Percentiles rank a stretch among this genome's conserved stretches.
These are phyloP conservation scores for Chlorella variabilis DNA, from an alignment of 163 green algal species.

Conservation along the genomic window DNA sequence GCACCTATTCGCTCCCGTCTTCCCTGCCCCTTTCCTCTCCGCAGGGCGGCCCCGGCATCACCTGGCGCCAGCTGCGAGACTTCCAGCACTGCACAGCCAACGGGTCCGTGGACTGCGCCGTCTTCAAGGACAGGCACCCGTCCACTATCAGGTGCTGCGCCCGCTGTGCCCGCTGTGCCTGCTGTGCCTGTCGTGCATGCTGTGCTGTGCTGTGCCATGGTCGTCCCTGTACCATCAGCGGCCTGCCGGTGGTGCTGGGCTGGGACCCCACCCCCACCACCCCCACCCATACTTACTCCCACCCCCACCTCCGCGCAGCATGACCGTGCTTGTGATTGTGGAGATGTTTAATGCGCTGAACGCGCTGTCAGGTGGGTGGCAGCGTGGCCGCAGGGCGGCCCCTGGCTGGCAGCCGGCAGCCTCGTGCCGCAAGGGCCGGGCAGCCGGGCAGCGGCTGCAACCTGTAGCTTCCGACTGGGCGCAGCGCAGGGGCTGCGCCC, in stretches of 20 bases:
- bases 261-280: too few species aligned
- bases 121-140: conserved; percentile 72
- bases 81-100: conserved; percentile 80
- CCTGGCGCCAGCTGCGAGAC: conserved; percentile 74
- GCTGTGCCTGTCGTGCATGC: not conserved
- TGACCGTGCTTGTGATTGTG: conserved; percentile 93
- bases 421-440: too few species aligned
- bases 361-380: conserved; percentile 69
- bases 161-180: not conserved
- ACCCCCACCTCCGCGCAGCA: conserved; percentile 41
- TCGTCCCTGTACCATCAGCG: too few species aligned
- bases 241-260: too few species aligned
- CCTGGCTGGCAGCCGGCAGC: not conserved
- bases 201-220: not conserved
- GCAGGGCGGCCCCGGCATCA: conserved; percentile 67
- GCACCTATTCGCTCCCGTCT: not conserved
- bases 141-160: conserved; percentile 69
- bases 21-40: not conserved
- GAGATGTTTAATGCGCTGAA: conserved; percentile 99
- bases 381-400: not conserved
- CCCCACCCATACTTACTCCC: too few species aligned
- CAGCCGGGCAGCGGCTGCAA: too few species aligned
- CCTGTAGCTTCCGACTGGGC: too few species aligned
- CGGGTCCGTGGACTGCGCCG: conserved; percentile 54
- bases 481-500: too few species aligned